These are phyloP conservation scores for Cicer bijugum DNA, from an alignment of 306 rosid species.

Conservation along the genomic window DNA sequence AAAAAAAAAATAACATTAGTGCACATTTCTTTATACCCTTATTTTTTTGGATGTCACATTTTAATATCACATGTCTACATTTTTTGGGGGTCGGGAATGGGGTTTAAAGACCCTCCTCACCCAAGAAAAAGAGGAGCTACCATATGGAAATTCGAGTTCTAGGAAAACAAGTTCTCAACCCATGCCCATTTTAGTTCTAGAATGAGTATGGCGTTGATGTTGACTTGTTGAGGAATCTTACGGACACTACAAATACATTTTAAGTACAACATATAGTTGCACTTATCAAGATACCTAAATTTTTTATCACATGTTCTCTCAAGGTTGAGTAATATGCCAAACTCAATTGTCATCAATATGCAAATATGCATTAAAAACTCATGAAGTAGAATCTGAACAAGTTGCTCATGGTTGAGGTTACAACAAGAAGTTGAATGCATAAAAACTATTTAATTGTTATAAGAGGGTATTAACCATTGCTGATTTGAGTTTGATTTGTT, in stretches of 20 bases:
- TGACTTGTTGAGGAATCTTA: neutral
- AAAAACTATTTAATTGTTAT: too few relatives aligned
- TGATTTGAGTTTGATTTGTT: neutral
- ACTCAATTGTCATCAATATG: neutral
- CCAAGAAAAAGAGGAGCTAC: too few relatives aligned
- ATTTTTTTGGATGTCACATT: too few relatives aligned
- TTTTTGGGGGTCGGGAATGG: too few relatives aligned
- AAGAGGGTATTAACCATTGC: neutral
- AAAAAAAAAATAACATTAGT: too few relatives aligned
- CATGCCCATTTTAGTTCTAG: too few relatives aligned
- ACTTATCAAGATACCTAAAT: neutral
- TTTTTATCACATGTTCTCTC: neutral
- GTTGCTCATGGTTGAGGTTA: neutral
- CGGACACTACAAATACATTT: neutral
- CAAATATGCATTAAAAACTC: neutral
- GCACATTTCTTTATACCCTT: too few relatives aligned
- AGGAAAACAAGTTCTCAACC: too few relatives aligned
- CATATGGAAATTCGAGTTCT: too few relatives aligned
- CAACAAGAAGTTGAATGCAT: neutral
- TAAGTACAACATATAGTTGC: neutral
- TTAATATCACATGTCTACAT: too few relatives aligned
- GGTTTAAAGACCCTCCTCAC: too few relatives aligned
- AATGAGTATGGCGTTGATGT: neutral
- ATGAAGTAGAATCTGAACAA: neutral
- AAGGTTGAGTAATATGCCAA: slow-evolving; percentile 7